Base-by-base conservation (phyloP, 495 filamentous ascomycete species). In the Gamarada debralockiae region DNA sequence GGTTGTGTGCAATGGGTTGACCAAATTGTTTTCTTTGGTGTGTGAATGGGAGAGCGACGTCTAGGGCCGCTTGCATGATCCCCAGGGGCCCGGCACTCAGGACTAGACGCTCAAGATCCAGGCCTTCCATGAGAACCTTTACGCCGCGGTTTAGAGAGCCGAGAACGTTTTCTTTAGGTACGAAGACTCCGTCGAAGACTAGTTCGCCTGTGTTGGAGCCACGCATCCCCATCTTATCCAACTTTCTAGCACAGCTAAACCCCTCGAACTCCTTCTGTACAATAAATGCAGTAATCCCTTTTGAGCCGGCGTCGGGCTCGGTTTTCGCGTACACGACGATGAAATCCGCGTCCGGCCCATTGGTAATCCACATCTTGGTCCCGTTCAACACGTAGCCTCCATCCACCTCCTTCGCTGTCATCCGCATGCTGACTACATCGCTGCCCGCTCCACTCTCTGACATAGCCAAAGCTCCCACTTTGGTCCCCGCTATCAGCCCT, bases 291-390 rank as follows among this genome's bases (percentile, higher is more conserved):
- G 92, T 95, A 68, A 98, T 96, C 40, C 95, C 95, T 70, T 93
- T 96, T 56, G 85, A 89, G 17, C 76, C 92, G 48, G 75, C 80
- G 9, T 84, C 77, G 15, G 92, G 92, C 37, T 82, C 78, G 5
- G 95, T 96, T 73, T 98, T 98, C 17, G 93, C 93, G 69, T 98
- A 98, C 18, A 98, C 90, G 43, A 98, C 79, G 13, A 97, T 79
- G 23, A 83, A 74, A 66, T 96, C 81, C 3, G 61, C 93, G 60
- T 97, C 95, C 14, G 93, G 93, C 13, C 93, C 93, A 63, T 98
- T 98, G 23, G 93, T 98, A 57, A 98, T 98, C 93, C 93, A 98
- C 93, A 98, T 97, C 78, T 98, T 98, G 20, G 87, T 89, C 13
- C 93, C 93, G 58, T 89, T 89, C 49, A 98, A 75, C 25, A 90